These are phyloP conservation scores for Aspergillus felis DNA, from an alignment of 2,329 filamentous ascomycete species.

Conservation along the genomic window DNA sequence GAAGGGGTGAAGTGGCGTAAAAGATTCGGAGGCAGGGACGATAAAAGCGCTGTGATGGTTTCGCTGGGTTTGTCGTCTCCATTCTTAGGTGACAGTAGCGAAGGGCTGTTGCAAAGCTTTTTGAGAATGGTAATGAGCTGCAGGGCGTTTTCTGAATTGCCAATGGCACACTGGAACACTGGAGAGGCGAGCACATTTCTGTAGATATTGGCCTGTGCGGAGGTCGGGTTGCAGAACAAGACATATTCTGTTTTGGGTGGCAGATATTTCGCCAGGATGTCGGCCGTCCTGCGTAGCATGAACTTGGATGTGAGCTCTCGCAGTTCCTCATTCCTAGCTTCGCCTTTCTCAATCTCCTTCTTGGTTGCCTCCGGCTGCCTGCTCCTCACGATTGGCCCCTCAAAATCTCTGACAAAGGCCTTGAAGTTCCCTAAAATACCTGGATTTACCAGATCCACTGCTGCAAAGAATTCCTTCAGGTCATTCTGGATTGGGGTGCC, in stretches of 20 bases:
- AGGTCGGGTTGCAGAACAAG: constrained; percentile 61
- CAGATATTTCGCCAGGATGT: constrained; percentile 62
- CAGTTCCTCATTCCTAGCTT: constrained; percentile 59
- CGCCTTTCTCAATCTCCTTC: constrained; percentile 61
- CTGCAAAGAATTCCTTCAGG: constrained; percentile 62
- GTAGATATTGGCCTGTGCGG: constrained; percentile 58
- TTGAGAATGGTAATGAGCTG: constrained; percentile 70
- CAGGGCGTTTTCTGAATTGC: constrained; percentile 59
- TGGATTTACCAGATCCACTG: constrained; percentile 67
- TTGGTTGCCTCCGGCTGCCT: constrained; percentile 60
- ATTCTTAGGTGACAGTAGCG: constrained; percentile 53
- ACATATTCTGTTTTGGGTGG: constrained; percentile 66
- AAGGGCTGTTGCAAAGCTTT: constrained; percentile 70
- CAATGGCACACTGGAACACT: constrained; percentile 59
- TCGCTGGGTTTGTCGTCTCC: constrained; percentile 47
- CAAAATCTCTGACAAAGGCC: constrained; percentile 62
- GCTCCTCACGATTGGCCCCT: constrained; percentile 60
- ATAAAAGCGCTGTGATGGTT: constrained; percentile 46
- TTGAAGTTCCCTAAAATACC: constrained; percentile 60
- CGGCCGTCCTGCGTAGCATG: constrained; percentile 62
- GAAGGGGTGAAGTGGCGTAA: constrained; percentile 52
- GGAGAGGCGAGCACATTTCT: constrained; percentile 62
- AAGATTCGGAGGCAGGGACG: constrained; percentile 53
- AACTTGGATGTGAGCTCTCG: constrained; percentile 59
- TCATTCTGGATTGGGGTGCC: constrained; percentile 68